Evolutionary conservation across 2,329 filamentous ascomycete genomes (phyloP), one percentile per base, ranked within the genome.

Genomic region (Epichloe baconii): DNA sequence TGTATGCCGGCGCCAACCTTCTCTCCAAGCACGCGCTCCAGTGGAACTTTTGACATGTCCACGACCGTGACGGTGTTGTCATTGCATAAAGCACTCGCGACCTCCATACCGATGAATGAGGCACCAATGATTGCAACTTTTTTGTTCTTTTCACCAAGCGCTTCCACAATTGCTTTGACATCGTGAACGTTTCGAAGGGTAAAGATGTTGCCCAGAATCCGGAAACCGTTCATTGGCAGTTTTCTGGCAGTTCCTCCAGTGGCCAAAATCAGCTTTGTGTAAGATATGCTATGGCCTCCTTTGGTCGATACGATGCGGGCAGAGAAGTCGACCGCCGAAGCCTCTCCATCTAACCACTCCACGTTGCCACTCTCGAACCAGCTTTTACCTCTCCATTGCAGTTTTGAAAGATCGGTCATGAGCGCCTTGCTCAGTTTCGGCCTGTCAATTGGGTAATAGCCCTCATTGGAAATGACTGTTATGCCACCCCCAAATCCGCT

Each of bases 81-180:
- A 59, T 85, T 85, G 44, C 78, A 70, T 0, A 85, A 83, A 0
- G 94, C 84, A 56, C 90, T 93, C 54, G 86, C 91, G n/a, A 94
- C 80, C 68, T 98, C 93, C 86, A 98, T 94, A 41, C 93, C 93
- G 62, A 98, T 98, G 68, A 98, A 98, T 0, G 88, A 95, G 53
- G 86, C 91, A 41, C 93, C 93, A 50, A 98, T 76, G 14, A 98
- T 76, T 45, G 95, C 88, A 57, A 98, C 82, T 68, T 95, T 76
- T 76, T 95, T 96, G 53, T 81, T 82, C 63, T 86, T 82, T 46
- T 87, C 80, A 34, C 88, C 88, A 45, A 95, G 86, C 6, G 88
- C 88, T 1, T 73, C 76, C 26, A 88, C 75, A 57, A 98, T 96
- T 53, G 75, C 76, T 64, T 90, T 80, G 0, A 83, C 80, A 62